These are phyloP conservation scores for Xanthoceras sorbifolium DNA, from an alignment of 345 rosid species.

Conservation along the genomic window DNA sequence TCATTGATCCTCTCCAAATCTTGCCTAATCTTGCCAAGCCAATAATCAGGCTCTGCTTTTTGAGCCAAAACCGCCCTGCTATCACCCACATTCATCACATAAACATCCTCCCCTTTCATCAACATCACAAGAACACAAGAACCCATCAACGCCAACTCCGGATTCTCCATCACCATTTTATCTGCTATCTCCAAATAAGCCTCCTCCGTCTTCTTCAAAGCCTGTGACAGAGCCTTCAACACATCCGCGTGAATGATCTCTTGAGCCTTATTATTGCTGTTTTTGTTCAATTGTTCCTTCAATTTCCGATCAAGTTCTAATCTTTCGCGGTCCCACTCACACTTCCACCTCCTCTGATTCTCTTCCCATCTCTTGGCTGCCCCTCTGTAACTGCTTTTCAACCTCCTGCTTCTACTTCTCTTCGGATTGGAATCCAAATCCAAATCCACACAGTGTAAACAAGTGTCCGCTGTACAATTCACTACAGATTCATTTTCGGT, in stretches of 20 bases:
- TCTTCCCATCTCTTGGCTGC: slow-evolving; percentile 64
- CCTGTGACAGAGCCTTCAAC: slow-evolving; percentile 76
- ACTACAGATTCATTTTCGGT: slow-evolving; percentile 6
- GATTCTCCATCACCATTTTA: slow-evolving; percentile 82
- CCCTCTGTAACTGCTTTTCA: slow-evolving; percentile 35
- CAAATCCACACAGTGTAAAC: slow-evolving; percentile 37
- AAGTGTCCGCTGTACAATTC: slow-evolving; percentile 26
- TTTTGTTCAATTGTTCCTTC: slow-evolving; percentile 54
- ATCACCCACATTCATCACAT: slow-evolving; percentile 94
- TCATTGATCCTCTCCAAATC: slow-evolving; percentile 89
- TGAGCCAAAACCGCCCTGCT: slow-evolving; percentile 90
- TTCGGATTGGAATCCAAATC: slow-evolving; percentile 31
- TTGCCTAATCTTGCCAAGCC: slow-evolving; percentile 67
- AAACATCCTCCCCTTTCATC: slow-evolving; percentile 96
- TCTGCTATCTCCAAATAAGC: slow-evolving; percentile 78
- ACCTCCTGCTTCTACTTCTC: slow-evolving; percentile 38
- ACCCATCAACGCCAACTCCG: slow-evolving; percentile 94
- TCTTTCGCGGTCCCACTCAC: slow-evolving; percentile 73
- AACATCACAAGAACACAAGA: slow-evolving; percentile 93
- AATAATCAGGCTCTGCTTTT: slow-evolving; percentile 62
- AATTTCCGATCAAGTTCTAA: slow-evolving; percentile 64
- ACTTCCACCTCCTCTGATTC: slow-evolving; percentile 73
- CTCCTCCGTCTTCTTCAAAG: slow-evolving; percentile 87
- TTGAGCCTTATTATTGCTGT: slow-evolving; percentile 27
- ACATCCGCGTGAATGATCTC: slow-evolving; percentile 69